phyloP scores from a whole-genome alignment of 768 basidiomycete species.

The Tricholoma furcatifolium region DNA sequence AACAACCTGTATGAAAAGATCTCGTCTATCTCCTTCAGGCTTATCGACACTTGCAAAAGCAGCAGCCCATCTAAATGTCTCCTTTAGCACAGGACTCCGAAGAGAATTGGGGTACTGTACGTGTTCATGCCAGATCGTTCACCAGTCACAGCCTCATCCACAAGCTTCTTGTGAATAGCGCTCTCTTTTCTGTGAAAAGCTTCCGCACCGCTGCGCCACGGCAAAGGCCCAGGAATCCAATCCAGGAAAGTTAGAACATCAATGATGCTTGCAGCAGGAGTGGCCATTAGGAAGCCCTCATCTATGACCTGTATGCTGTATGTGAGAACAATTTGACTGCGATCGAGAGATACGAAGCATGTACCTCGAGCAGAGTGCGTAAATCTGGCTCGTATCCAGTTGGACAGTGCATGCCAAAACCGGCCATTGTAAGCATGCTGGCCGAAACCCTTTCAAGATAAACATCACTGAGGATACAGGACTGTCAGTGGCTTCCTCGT shows the following conservation, averaged over 20 bases:
- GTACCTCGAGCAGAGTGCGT: neutral
- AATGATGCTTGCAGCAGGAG: constrained; percentile 1
- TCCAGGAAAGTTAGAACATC: constrained; percentile 1
- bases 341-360: neutral
- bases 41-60: neutral
- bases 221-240: constrained; percentile 1
- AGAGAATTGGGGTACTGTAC: neutral
- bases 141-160: neutral
- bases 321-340: too few species aligned
- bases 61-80: neutral
- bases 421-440: neutral
- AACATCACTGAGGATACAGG: too few species aligned
- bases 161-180: neutral
- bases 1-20: neutral
- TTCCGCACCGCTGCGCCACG: neutral
- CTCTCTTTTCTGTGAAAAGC: neutral
- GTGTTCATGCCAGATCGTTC: constrained; percentile 1
- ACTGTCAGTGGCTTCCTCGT: neutral
- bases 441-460: neutral
- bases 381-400: neutral
- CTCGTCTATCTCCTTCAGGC: constrained; percentile 1
- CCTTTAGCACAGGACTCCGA: neutral
- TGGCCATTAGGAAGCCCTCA: neutral
- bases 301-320: neutral
- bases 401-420: constrained; percentile 4